These are phyloP conservation scores for Schizophyllum commune DNA, from an alignment of 1,284 basidiomycete genomes.

Conservation along the genomic window DNA sequence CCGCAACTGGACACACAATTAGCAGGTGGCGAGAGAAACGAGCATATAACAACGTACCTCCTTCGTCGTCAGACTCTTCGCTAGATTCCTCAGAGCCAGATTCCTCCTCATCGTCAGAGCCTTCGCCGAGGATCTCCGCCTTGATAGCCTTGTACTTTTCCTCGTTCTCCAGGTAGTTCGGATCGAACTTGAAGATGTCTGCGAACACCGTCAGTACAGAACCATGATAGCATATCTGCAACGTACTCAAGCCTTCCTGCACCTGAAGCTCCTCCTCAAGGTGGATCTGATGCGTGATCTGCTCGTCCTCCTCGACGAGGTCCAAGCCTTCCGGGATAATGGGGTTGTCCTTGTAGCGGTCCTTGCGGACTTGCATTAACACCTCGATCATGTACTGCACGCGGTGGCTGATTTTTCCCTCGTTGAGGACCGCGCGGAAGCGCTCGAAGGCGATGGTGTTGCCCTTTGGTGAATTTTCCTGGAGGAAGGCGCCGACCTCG, in stretches of 20 bases:
- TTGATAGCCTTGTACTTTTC: conserved; percentile 92
- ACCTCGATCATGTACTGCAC: conserved; percentile 99
- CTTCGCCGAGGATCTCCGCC: conserved; percentile 88
- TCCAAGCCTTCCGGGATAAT: conserved; percentile 90
- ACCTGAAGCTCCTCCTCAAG: conserved; percentile 92
- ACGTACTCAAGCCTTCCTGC: conserved; percentile 88
- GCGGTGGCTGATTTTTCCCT: conserved; percentile 90
- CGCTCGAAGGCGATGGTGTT: conserved; percentile 92
- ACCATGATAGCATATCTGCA: not conserved
- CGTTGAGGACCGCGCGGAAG: conserved; percentile 94
- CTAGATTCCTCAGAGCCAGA: conserved; percentile 49
- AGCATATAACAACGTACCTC: conserved; percentile 30
- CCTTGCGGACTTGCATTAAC: conserved; percentile 94
- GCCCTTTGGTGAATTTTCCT: conserved; percentile 91
- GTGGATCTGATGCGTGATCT: conserved; percentile 90
- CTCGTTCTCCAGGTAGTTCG: conserved; percentile 86
- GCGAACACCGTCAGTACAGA: conserved; percentile 10
- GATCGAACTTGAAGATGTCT: conserved; percentile 96
- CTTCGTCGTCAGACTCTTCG: conserved; percentile 57
- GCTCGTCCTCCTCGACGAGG: conserved; percentile 95
- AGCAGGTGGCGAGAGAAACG: not conserved
- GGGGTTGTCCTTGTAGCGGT: conserved; percentile 98
- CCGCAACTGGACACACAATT: conserved; percentile 35
- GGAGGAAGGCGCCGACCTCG: conserved; percentile 92
- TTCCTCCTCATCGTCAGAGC: conserved; percentile 57